Conservation (phyloP, 805 yeast genomes). For the Candida golubevii region DNA sequence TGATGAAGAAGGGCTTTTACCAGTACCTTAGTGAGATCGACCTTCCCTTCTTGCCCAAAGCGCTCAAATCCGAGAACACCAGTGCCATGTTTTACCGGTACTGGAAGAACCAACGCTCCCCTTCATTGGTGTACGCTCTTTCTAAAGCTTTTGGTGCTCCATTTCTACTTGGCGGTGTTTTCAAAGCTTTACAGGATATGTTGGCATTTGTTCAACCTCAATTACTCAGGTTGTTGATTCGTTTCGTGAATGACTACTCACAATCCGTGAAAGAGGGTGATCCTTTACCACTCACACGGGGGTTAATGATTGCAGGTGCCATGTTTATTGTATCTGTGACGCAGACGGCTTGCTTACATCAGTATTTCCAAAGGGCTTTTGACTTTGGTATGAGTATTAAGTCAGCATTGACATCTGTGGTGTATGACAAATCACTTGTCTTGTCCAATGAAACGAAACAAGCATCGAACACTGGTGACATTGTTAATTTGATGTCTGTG, state of each 20-base stretch:
- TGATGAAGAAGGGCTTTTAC: conserved; percentile 74
- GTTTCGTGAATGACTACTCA: conserved; percentile 36
- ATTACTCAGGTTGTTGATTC: conserved; percentile 30
- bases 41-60: conserved; percentile 73
- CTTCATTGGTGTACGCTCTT: conserved; percentile 59
- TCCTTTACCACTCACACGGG: conserved; percentile 62
- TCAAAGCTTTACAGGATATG: conserved; percentile 71
- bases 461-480: conserved; percentile 80
- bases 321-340: conserved; percentile 75
- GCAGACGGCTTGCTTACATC: conserved; percentile 76
- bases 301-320: conserved; percentile 67
- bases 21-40: conserved; percentile 56
- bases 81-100: conserved; percentile 45
- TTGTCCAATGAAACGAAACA: conserved; percentile 70
- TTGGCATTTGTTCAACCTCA: conserved; percentile 43
- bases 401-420: conserved; percentile 60
- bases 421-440: conserved; percentile 64
- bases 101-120: conserved; percentile 58
- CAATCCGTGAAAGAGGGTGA: conserved; percentile 32
- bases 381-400: conserved; percentile 75
- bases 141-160: conserved; percentile 68
- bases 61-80: conserved; percentile 53
- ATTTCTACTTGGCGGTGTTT: conserved; percentile 66
- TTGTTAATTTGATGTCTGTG: conserved; percentile 91
- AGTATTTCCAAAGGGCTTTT: conserved; percentile 70